Conservation (phyloP, 495 filamentous ascomycete genomes). For the Parathielavia appendiculata region DNA sequence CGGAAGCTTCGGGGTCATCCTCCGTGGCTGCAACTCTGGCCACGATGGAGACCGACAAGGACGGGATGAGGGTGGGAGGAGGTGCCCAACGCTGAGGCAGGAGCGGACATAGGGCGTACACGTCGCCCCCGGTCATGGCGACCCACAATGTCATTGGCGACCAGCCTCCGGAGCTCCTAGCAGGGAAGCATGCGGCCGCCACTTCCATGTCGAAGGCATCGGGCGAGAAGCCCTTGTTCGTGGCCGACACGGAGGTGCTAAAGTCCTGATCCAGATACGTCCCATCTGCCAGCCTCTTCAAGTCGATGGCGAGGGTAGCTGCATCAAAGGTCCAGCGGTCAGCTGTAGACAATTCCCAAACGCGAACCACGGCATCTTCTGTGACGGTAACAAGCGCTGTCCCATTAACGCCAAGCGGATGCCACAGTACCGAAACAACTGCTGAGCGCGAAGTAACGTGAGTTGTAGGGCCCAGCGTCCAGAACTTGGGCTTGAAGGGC, state of each 20-base stretch:
- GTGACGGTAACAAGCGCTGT: conserved; percentile 79
- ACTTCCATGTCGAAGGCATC: conserved; percentile 84
- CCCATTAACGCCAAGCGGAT: conserved; percentile 70
- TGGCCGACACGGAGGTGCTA: conserved; percentile 59
- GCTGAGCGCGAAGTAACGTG: conserved; percentile 79
- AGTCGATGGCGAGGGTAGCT: conserved; percentile 73
- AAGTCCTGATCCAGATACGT: conserved; percentile 72
- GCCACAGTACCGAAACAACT: conserved; percentile 75
- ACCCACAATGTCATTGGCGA: conserved; percentile 88
- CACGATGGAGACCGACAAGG: conserved; percentile 67
- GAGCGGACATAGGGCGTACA: conserved; percentile 86
- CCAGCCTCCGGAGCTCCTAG: conserved; percentile 74
- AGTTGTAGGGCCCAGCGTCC: conserved; percentile 78
- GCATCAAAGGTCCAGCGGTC: conserved; percentile 80
- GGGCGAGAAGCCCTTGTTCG: conserved; percentile 75
- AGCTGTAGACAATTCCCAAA: conserved; percentile 78
- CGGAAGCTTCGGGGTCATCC: conserved; percentile 50
- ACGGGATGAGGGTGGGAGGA: conserved; percentile 67
- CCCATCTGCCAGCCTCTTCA: conserved; percentile 76
- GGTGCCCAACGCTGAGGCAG: conserved; percentile 77
- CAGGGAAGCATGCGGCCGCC: conserved; percentile 76
- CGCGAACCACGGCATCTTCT: conserved; percentile 71
- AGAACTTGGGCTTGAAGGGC: conserved; percentile 71
- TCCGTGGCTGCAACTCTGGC: conserved; percentile 58
- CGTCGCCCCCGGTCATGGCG: conserved; percentile 79